These are phyloP conservation scores for Lojkania enalia DNA, from an alignment of 2,329 filamentous ascomycete species.

Conservation along the genomic window DNA sequence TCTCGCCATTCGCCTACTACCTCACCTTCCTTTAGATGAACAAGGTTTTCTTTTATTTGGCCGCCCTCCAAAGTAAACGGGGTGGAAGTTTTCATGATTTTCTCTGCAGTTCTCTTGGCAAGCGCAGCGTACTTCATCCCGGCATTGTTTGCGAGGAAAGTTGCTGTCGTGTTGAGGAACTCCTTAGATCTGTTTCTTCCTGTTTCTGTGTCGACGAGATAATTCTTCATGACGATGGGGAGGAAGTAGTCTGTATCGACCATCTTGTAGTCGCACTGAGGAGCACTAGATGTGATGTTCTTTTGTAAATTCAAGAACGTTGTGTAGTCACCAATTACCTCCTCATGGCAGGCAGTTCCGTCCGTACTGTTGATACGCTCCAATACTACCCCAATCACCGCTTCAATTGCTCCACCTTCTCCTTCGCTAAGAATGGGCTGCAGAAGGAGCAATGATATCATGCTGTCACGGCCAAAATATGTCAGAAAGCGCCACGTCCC, in stretches of 20 bases:
- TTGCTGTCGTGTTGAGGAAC: slow-evolving; percentile 51
- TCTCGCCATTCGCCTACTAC: slow-evolving; percentile 67
- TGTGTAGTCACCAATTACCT: slow-evolving; percentile 67
- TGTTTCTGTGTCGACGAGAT: slow-evolving; percentile 56
- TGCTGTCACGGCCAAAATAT: slow-evolving; percentile 68
- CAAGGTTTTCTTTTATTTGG: slow-evolving; percentile 58
- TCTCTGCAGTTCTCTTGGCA: slow-evolving; percentile 57
- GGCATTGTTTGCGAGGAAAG: slow-evolving; percentile 55
- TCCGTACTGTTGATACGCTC: slow-evolving; percentile 64
- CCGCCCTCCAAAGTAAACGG: slow-evolving; percentile 55
- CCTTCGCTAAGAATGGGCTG: slow-evolving; percentile 62
- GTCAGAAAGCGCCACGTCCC: slow-evolving; percentile 69
- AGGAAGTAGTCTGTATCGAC: slow-evolving; percentile 66
- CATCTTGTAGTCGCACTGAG: slow-evolving; percentile 63
- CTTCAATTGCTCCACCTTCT: slow-evolving; percentile 60
- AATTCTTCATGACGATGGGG: slow-evolving; percentile 60
- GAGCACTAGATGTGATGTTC: slow-evolving; percentile 56
- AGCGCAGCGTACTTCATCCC: slow-evolving; percentile 59
- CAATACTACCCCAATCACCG: slow-evolving; percentile 62
- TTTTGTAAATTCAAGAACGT: slow-evolving; percentile 61
- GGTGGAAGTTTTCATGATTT: slow-evolving; percentile 60
- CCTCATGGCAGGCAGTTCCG: slow-evolving; percentile 66
- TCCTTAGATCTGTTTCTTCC: slow-evolving; percentile 44
- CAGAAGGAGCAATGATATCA: slow-evolving; percentile 63
- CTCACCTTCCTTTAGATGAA: slow-evolving; percentile 59